A percentile compares a stretch with the other conserved stretches of the same genome.
phyloP scores from a whole-genome alignment of 1,139 yeast genomes.

The Yamadazyma oceani region DNA sequence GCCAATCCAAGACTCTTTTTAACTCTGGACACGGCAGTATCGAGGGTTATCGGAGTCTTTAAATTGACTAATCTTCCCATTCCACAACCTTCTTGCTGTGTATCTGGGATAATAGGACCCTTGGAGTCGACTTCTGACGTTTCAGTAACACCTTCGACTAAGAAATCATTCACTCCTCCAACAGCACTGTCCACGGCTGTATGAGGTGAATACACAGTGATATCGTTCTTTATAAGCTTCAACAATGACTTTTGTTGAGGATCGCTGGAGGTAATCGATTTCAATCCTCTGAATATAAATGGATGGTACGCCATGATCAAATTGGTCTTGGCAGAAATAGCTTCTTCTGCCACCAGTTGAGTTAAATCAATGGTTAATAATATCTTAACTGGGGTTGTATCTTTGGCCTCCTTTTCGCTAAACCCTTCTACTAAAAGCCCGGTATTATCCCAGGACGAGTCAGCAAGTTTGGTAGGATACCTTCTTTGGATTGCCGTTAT shows the following conservation, averaged over 20 bases:
- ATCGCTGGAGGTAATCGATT: constrained; percentile 63
- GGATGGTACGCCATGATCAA: constrained; percentile 91
- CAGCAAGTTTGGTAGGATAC: constrained; percentile 78
- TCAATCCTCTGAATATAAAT: constrained; percentile 86
- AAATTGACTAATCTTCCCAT: constrained; percentile 77
- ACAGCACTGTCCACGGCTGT: constrained; percentile 92
- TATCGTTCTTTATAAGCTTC: constrained; percentile 67
- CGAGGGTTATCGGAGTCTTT: constrained; percentile 41
- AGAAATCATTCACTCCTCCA: constrained; percentile 93
- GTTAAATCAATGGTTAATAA: constrained; percentile 85
- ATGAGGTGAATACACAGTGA: constrained; percentile 92
- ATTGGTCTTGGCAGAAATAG: constrained; percentile 50
- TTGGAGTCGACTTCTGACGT: constrained; percentile 22
- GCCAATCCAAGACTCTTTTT: constrained; percentile 54
- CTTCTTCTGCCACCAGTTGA: constrained; percentile 81
- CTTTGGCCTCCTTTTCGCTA: constrained; percentile 20
- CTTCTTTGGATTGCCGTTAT: constrained; percentile 61
- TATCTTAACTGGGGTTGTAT: constrained; percentile 38
- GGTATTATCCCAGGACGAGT: constrained; percentile 89
- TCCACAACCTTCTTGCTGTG: constrained; percentile 46
- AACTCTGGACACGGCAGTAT: constrained; percentile 48
- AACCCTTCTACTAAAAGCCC: constrained; percentile 76
- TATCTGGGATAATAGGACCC: constrained; percentile 31
- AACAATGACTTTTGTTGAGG: constrained; percentile 82
- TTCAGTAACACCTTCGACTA: constrained; percentile 59